These are phyloP conservation scores for Primulina tabacum DNA, from an alignment of 257 asterid species.

Conservation along the genomic window DNA sequence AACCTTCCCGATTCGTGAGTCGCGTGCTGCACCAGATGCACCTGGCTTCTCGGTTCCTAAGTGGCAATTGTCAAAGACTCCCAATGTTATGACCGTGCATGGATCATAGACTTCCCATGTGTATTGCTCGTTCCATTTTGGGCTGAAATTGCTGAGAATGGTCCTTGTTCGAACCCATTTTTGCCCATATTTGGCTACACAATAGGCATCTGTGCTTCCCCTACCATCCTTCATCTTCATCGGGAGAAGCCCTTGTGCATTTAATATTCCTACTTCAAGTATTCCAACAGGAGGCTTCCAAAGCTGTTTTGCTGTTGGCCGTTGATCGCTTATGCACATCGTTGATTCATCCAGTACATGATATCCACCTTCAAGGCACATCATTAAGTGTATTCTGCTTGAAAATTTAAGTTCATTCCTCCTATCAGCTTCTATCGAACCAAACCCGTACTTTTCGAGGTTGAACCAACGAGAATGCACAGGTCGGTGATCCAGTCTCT, in stretches of 20 bases:
- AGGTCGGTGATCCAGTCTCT: constrained; percentile 74
- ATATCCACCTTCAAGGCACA: constrained; percentile 84
- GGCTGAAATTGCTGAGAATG: constrained; percentile 50
- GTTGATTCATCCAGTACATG: constrained; percentile 76
- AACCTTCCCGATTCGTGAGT: constrained; percentile 66
- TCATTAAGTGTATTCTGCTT: constrained; percentile 60
- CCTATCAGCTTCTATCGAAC: constrained; percentile 43
- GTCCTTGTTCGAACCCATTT: constrained; percentile 81
- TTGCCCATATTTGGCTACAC: constrained; percentile 76
- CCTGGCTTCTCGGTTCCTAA: constrained; percentile 35
- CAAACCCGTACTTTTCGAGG: constrained; percentile 53
- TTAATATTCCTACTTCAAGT: constrained; percentile 63
- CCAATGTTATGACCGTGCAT: constrained; percentile 67
- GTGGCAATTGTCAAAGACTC: constrained; percentile 67
- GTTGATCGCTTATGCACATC: constrained; percentile 62
- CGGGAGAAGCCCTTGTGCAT: constrained; percentile 68
- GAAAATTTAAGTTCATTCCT: constrained; percentile 57
- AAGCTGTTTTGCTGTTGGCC: constrained; percentile 75
- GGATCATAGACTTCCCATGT: constrained; percentile 88
- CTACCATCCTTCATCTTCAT: constrained; percentile 73
- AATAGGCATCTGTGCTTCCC: constrained; percentile 71
- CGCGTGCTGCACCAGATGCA: constrained; percentile 25
- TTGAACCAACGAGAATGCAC: constrained; percentile 72
- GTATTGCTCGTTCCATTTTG: constrained; percentile 77
- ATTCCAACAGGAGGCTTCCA: constrained; percentile 78